Evolutionary conservation across 2,329 filamentous ascomycete species (phyloP).

Genomic region (Rugonectria rugulosa): DNA sequence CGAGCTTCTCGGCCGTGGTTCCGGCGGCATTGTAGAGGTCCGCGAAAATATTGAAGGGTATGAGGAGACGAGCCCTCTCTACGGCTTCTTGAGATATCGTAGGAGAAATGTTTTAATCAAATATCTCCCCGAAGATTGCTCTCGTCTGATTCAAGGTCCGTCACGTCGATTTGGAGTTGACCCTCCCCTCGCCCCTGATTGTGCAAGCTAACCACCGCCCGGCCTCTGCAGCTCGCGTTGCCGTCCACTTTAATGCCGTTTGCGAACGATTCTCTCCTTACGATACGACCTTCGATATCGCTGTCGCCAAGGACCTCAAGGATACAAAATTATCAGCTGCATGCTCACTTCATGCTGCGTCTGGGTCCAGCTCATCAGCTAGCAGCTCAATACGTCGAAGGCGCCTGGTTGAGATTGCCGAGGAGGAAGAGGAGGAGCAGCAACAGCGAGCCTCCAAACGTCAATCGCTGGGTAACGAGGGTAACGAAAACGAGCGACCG

Average conservation of each 20-base stretch:
- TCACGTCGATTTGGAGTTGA: slow-evolving; percentile 14
- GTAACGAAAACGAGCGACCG: slow-evolving; percentile 42
- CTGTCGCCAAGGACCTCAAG: slow-evolving; percentile 78
- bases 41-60: slow-evolving; percentile 80
- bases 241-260: slow-evolving; percentile 73
- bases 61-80: slow-evolving; percentile 85
- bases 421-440: slow-evolving; percentile 83
- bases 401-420: slow-evolving; percentile 90
- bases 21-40: slow-evolving; percentile 83
- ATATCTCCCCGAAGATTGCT: slow-evolving; percentile 90
- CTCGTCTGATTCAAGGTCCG: slow-evolving; percentile 89
- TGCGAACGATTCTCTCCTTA: slow-evolving; percentile 82
- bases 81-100: slow-evolving; percentile 89
- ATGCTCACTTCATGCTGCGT: slow-evolving; percentile 88
- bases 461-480: slow-evolving; percentile 62
- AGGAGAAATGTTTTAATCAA: slow-evolving; percentile 91
- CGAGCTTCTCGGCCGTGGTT: slow-evolving; percentile 77
- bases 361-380: slow-evolving; percentile 84
- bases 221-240: slow-evolving; percentile 73
- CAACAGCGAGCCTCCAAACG: slow-evolving; percentile 65
- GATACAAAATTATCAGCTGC: slow-evolving; percentile 88
- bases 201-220: slow-evolving; percentile 26
- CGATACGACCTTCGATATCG: slow-evolving; percentile 83
- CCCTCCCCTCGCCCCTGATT: slow-evolving; percentile 7
- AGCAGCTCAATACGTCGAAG: slow-evolving; percentile 79